These are phyloP conservation scores for Scenedesmus sp. DNA, from an alignment of 163 green algal genomes.

Conservation along the genomic window DNA sequence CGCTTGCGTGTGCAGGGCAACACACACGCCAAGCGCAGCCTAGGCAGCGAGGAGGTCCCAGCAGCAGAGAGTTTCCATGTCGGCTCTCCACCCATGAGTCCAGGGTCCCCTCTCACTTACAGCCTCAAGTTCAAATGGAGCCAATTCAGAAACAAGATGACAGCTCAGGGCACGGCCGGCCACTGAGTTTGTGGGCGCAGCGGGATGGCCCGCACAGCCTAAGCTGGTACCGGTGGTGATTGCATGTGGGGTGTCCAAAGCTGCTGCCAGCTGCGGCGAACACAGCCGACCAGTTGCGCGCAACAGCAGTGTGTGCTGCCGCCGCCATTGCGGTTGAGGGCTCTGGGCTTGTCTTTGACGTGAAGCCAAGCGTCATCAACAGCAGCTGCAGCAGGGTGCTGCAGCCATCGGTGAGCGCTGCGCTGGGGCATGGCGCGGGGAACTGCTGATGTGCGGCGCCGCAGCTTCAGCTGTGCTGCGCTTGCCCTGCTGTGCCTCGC, in stretches of 20 bases:
- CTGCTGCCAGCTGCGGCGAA: not conserved
- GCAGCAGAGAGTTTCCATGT: slow-evolving; percentile 44
- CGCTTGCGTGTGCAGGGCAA: slow-evolving; percentile 66
- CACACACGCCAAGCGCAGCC: slow-evolving; percentile 64
- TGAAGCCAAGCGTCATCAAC: no score
- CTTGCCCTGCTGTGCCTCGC: no score
- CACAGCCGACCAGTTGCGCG: not conserved
- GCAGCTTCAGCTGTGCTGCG: no score
- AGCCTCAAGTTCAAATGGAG: slow-evolving; percentile 84
- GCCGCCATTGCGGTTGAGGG: not conserved
- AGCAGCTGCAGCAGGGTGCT: no score
- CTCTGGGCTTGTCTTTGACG: not conserved
- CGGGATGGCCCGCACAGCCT: slow-evolving; percentile 83
- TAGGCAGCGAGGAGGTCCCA: slow-evolving; percentile 28
- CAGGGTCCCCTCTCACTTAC: slow-evolving; percentile 88
- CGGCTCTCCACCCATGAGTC: slow-evolving; percentile 68
- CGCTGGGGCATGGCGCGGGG: no score
- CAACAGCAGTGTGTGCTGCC: not conserved
- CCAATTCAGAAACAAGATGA: slow-evolving; percentile 57
- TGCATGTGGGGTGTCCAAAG: slow-evolving; percentile 78
- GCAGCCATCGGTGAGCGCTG: no score
- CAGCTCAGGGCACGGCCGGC: slow-evolving; percentile 28
- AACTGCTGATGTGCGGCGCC: no score
- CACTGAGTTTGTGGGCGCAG: slow-evolving; percentile 76
- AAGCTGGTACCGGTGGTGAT: slow-evolving; percentile 92